These are phyloP conservation scores for Linum usitatissimum DNA, from an alignment of 345 rosid genomes.

Conservation along the genomic window DNA sequence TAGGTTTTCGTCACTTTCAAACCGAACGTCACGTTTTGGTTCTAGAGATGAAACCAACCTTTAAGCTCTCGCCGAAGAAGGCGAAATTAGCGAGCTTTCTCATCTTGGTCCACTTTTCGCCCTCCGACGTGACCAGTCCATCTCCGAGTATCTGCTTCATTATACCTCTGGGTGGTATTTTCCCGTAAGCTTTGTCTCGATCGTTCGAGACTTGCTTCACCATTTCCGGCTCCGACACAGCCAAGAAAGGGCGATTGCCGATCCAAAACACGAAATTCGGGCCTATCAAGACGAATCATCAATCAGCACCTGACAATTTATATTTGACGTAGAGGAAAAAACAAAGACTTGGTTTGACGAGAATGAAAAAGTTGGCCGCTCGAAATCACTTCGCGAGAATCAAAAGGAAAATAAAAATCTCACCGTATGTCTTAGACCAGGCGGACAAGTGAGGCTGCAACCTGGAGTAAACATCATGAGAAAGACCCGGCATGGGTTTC, in stretches of 20 bases:
- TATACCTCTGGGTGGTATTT: not conserved
- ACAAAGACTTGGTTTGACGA: too few species aligned
- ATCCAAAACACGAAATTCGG: not conserved
- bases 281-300: not conserved
- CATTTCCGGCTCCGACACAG: not conserved
- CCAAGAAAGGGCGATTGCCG: not conserved
- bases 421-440: not conserved
- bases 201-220: not conserved
- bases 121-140: not conserved
- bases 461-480: not conserved
- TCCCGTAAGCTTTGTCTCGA: not conserved
- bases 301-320: too few species aligned
- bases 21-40: too few species aligned
- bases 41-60: not conserved
- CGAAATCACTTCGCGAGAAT: too few species aligned
- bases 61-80: not conserved
- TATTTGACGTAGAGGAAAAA: too few species aligned
- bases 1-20: too few species aligned
- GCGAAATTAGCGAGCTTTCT: not conserved
- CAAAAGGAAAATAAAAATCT: not conserved
- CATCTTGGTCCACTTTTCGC: conserved; percentile 4
- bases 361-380: too few species aligned
- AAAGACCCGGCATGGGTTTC: not conserved
- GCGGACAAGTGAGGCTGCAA: not conserved
- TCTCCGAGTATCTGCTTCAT: not conserved